These are phyloP conservation scores for Xylariaceae sp. DNA, from an alignment of 2,329 filamentous ascomycete genomes.

Conservation along the genomic window DNA sequence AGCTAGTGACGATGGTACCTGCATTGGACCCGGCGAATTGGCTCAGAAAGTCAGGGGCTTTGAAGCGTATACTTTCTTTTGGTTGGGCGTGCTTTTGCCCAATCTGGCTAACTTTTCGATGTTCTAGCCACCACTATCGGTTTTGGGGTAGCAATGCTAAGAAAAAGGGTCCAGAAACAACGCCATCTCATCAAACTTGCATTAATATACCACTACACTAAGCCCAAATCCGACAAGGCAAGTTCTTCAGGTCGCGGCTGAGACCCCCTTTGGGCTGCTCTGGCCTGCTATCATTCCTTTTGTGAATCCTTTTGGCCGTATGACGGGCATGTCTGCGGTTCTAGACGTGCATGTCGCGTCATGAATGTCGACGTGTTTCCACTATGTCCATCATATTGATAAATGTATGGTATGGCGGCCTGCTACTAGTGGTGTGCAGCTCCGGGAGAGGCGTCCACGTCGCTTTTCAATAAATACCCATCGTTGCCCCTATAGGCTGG, in stretches of 20 bases:
- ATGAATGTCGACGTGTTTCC: neutral
- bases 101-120: slow-evolving; percentile 2
- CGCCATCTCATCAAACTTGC: slow-evolving; percentile 23
- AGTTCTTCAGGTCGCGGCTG: slow-evolving; percentile 1
- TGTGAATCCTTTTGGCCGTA: too few relatives aligned
- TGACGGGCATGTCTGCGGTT: too few relatives aligned
- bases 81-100: slow-evolving; percentile 1
- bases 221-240: slow-evolving; percentile 9
- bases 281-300: neutral
- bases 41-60: too few relatives aligned
- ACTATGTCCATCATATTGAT: neutral
- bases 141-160: neutral
- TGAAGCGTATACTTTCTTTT: neutral
- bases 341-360: slow-evolving; percentile 7
- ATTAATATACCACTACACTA: slow-evolving; percentile 2
- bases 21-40: too few relatives aligned
- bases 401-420: neutral
- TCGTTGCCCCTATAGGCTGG: slow-evolving; percentile 1
- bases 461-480: slow-evolving; percentile 15
- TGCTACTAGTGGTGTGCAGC: neutral
- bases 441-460: too few relatives aligned
- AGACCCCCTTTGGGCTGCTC: slow-evolving; percentile 9
- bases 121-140: neutral
- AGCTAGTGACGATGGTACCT: too few relatives aligned
- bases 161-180: too few relatives aligned